Base-by-base conservation (phyloP, 2,329 filamentous ascomycete species). In the Aspergillus pseudoglaucus region DNA sequence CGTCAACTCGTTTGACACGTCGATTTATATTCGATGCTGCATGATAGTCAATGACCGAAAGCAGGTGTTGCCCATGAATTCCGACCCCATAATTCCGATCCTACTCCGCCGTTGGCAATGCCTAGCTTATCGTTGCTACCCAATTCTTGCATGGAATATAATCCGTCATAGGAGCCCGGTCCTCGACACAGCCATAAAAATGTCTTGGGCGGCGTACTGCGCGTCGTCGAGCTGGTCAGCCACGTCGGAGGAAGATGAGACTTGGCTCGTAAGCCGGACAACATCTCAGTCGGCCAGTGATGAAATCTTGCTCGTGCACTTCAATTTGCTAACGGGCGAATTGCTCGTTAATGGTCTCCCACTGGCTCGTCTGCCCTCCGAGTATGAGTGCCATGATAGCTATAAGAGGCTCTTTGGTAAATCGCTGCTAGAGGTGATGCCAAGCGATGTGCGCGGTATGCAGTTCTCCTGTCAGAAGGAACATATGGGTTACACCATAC, bases 11-110 rank as follows among this genome's bases (percentile, higher is more conserved):
- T 32, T 55, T 1, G 57, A 66, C 42, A 52, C 69, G 2, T 62
- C 67, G 0, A 53, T 65, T 7, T 62, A 71, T 15, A 53, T 72
- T 0, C 62, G 71, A 48, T 70, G 67, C 43, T 63, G 57, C 8
- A 70, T 73, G 15, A 53, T 57, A 0, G 60, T 75, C 20, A 61
- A 68, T 14, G 66, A 75, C 41, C 53, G 58, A n/a, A 54, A 47
- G 9, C 8, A 45, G 12, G 45, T 53, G 22, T 30, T 48, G 1
- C 33, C 37, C 1, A 15, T 45, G 3, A 22, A 50, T 38, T 41
- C 48, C 6, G 49, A 50, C n/a, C 20, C 47, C 17, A 41, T 54
- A 23, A 37, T 54, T 8, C 33, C 47, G 6, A 50, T 63, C 1
- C 33, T 66, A 14, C 52, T 57, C 25, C 44, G 54, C 23, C 58